Evolutionary conservation across 805 yeast species (phyloP), one percentile per base, ranked within the genome.

Genomic region (Sporopachydermia quercuum): DNA sequence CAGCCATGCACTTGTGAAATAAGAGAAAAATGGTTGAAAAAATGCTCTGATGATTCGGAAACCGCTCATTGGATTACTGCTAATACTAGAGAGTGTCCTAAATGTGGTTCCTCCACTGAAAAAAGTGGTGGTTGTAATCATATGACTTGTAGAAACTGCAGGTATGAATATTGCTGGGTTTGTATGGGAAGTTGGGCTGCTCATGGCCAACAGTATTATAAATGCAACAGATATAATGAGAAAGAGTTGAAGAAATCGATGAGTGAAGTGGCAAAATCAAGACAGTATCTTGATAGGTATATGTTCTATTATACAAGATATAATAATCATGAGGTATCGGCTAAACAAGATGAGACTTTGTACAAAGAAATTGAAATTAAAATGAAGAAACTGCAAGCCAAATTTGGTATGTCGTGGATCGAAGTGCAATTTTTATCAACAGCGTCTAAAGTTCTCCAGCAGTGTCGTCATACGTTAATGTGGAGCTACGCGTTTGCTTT

Each of bases 121-220:
- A 86, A 89, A 51, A 81, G 81, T 53, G 97, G 96, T 16, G 98
- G 98, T 0, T 91, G 98, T 60, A 89, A 89, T 58, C 98, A 91
- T 59, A 89, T 91, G 95, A 70, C 76, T 1, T 91, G 98, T 56
- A 64, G 71, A 3, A 77, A 74, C 43, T 91, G 98, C 56, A 53
- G 56, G 8, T 59, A 72, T 54, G 83, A 87, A 54, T 91, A 86
- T 53, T 91, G 98, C 57, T 91, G 98, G 98, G 75, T 87, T 34
- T 91, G 98, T 57, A 55, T 73, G 45, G 77, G 77, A 3, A 70
- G 64, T 23, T 89, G 98, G 98, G 50, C 54, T 1, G 59, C 58
- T 13, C 97, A 89, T 59, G 75, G 74, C 3, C 63, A 67, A 18
- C 61, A 64, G 35, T 74, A 65, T 58, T 86, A 74, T 56, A 71